phyloP scores from a whole-genome alignment of 2,329 filamentous ascomycete species.

The Sporothrix mexicana region DNA sequence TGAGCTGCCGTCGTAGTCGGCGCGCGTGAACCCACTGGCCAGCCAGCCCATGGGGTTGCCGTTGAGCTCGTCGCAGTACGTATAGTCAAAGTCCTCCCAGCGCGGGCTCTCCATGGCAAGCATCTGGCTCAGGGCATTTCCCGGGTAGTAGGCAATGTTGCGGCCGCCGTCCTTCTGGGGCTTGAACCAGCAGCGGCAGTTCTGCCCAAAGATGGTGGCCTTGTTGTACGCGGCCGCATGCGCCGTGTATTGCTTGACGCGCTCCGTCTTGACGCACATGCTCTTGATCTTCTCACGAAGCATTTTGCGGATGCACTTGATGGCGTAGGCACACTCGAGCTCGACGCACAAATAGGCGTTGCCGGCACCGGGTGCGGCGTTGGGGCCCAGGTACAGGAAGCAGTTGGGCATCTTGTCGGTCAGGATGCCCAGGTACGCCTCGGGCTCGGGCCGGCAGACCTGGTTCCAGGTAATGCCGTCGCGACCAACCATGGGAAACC shows the following conservation, averaged over 20 bases:
- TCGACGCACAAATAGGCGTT: slow-evolving; percentile 36
- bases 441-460: slow-evolving; percentile 66
- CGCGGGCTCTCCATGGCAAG: slow-evolving; percentile 41
- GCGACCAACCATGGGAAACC: slow-evolving; percentile 62
- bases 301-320: slow-evolving; percentile 56
- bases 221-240: slow-evolving; percentile 43
- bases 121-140: slow-evolving; percentile 40
- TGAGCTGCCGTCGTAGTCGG: slow-evolving; percentile 9
- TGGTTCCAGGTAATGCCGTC: slow-evolving; percentile 59
- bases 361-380: slow-evolving; percentile 34
- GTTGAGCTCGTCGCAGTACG: slow-evolving; percentile 54
- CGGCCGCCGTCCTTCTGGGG: slow-evolving; percentile 41
- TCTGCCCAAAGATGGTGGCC: slow-evolving; percentile 43
- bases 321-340: slow-evolving; percentile 48
- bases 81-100: slow-evolving; percentile 46
- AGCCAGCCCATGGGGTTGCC: not conserved
- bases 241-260: slow-evolving; percentile 41
- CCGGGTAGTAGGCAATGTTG: slow-evolving; percentile 41
- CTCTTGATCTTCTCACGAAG: slow-evolving; percentile 55
- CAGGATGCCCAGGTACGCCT: slow-evolving; percentile 48
- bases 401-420: slow-evolving; percentile 46
- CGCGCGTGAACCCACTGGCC: slow-evolving; percentile 1
- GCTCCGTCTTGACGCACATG: slow-evolving; percentile 34
- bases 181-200: slow-evolving; percentile 45
- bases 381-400: slow-evolving; percentile 41